Evolutionary conservation across 2,329 filamentous ascomycete genomes (phyloP).

Genomic region (Fusarium marasasianum): DNA sequence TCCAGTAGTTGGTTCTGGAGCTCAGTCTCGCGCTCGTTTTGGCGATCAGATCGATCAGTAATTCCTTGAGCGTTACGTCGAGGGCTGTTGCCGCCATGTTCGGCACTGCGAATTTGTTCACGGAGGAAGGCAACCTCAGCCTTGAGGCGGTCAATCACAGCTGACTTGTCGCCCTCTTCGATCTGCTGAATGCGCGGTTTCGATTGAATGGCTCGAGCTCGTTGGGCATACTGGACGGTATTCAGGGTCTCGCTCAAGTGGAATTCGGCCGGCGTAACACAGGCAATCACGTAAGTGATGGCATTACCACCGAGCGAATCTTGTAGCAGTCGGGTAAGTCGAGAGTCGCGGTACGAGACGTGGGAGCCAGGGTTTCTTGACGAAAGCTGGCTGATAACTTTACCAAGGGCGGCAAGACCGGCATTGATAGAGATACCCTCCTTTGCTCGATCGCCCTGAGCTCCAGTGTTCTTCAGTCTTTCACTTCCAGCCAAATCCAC

Average conservation of each 20-base stretch:
- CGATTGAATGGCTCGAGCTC: conserved; percentile 94
- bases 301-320: conserved; percentile 97
- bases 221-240: conserved; percentile 96
- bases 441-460: conserved; percentile 90
- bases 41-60: conserved; percentile 79
- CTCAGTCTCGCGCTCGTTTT: conserved; percentile 86
- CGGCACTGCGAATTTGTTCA: conserved; percentile 88
- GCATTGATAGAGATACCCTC: conserved; percentile 99
- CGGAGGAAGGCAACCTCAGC: conserved; percentile 93
- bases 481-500: conserved; percentile 98
- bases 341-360: conserved; percentile 98
- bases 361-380: conserved; percentile 87
- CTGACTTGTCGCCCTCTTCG: conserved; percentile 94
- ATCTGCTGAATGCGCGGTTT: conserved; percentile 95
- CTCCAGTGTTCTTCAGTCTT: conserved; percentile 94
- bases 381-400: conserved; percentile 97
- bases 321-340: conserved; percentile 91
- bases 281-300: conserved; percentile 99
- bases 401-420: conserved; percentile 91
- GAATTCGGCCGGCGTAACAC: conserved; percentile 95
- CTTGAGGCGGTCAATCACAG: conserved; percentile 90
- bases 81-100: conserved; percentile 63
- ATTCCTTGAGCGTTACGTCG: conserved; percentile 62
- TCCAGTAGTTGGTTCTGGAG: conserved; percentile 94
- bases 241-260: conserved; percentile 97